Evolutionary conservation across 352 stramenopile genomes (phyloP), one percentile per base, ranked within the genome.

Genomic region (Hyphochytrium catenoides): DNA sequence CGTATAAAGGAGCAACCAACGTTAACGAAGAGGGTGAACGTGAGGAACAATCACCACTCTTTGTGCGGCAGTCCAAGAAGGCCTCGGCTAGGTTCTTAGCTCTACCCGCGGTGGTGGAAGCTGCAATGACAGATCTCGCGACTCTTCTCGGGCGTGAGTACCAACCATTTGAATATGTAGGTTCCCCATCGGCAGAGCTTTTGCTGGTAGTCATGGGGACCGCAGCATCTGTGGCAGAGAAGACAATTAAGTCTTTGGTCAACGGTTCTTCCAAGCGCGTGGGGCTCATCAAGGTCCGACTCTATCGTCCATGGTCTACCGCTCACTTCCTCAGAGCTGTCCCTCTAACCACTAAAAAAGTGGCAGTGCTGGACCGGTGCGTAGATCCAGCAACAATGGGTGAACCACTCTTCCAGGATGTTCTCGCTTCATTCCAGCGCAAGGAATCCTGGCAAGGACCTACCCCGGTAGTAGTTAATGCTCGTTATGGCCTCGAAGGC

Each of bases 191-290:
- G 45, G 76, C 78, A 12, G 63, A 74, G 37, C 58, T 85, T 43
- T 72, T 87, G 17, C 62, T 91, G 4, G 60, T 93, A 18, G 66
- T 79, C 39, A 91, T 90, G 73, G 76, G 75, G 31, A 87, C 72
- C 14, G 72, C 61, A 17, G 76, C 79, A 25, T 63, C 59, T 31
- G 68, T 91, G 19, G 58, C 89, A 28, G 73, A 86, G 44, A 67
- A 86, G 42, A 78, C 75, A 2, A 48, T 90, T 15, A 59, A 79
- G 39, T 66, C 70, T 38, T 57, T 88, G 4, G 69, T 72, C 43
- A 72, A 44, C 26, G 82, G 85, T 48, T 75, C 74, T 55, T 59
- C 69, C 18, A 75, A 60, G 25, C 71, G 74, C 48, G 63, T 79
- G 9, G 69, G 78, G 36, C 52, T 90, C 16, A 59, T 93, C 42